Conservation (phyloP, 257 asterid species). For the Solanum piurae region DNA sequence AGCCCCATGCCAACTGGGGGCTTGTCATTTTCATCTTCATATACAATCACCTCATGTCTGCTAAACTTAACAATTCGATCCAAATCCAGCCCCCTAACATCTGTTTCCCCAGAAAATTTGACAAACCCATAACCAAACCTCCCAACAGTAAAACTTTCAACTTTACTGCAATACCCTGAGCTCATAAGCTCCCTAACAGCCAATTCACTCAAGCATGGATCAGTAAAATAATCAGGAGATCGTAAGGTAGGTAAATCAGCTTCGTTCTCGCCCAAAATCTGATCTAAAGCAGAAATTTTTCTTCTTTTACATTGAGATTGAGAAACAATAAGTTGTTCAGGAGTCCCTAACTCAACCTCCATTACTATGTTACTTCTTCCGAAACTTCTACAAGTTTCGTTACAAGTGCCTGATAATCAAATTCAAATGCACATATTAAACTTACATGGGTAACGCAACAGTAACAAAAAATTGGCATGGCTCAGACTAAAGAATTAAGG, state of each 20-base stretch:
- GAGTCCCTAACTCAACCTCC: slow-evolving; percentile 33
- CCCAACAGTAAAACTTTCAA: slow-evolving; percentile 66
- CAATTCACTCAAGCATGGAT: slow-evolving; percentile 72
- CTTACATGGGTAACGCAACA: neutral
- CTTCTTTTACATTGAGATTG: slow-evolving; percentile 52
- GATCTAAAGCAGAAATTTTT: slow-evolving; percentile 34
- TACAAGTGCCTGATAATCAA: slow-evolving; percentile 9
- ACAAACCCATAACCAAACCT: slow-evolving; percentile 66
- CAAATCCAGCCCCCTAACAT: slow-evolving; percentile 72
- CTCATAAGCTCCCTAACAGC: slow-evolving; percentile 38
- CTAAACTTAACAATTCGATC: slow-evolving; percentile 54
- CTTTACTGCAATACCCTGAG: slow-evolving; percentile 79
- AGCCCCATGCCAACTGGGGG: slow-evolving; percentile 72
- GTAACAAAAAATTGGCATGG: neutral
- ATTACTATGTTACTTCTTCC: slow-evolving; percentile 2
- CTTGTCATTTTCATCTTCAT: slow-evolving; percentile 67
- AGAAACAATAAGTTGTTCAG: slow-evolving; percentile 15
- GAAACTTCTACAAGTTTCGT: neutral
- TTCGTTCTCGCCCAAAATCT: slow-evolving; percentile 16
- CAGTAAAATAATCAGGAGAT: slow-evolving; percentile 57
- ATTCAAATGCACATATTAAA: neutral
- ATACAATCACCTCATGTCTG: slow-evolving; percentile 56
- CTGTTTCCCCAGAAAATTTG: slow-evolving; percentile 66
- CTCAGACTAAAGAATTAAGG: neutral
- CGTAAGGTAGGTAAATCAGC: slow-evolving; percentile 43